Conservation (phyloP, 2,329 filamentous ascomycete genomes). For the Neopestalotiopsis sp. region DNA sequence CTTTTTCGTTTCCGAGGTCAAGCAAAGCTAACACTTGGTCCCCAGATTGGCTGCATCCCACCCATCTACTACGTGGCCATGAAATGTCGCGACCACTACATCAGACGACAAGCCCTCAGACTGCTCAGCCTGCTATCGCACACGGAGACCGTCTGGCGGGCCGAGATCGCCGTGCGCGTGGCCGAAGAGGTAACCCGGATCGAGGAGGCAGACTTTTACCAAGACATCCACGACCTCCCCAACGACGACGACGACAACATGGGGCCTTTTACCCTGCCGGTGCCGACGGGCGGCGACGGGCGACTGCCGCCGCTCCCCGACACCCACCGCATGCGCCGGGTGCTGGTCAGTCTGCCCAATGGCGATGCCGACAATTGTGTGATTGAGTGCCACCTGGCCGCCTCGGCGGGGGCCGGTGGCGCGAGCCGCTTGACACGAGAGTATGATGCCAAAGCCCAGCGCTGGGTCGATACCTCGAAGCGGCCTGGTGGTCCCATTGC, state of each 20-base stretch:
- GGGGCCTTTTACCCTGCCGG: not conserved
- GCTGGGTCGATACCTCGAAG: not conserved
- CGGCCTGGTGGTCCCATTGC: not conserved
- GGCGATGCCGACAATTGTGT: not conserved
- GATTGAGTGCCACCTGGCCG: not conserved
- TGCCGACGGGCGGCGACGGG: slow-evolving; percentile 14
- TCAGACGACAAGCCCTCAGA: slow-evolving; percentile 40
- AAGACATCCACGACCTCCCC: not conserved
- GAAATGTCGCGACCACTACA: slow-evolving; percentile 49
- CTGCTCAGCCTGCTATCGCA: slow-evolving; percentile 29
- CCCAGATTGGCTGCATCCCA: slow-evolving; percentile 48
- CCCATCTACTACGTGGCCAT: slow-evolving; percentile 50
- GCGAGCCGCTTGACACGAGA: not conserved
- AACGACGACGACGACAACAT: not conserved
- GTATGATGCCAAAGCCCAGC: not conserved
- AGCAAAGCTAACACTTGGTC: no score
- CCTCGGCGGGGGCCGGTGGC: not conserved
- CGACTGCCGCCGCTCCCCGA: slow-evolving; percentile 26
- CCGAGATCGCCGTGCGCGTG: slow-evolving; percentile 34
- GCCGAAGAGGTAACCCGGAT: slow-evolving; percentile 42
- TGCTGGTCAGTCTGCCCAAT: slow-evolving; percentile 17
- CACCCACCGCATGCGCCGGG: slow-evolving; percentile 25
- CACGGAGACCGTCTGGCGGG: slow-evolving; percentile 44
- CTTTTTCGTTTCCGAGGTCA: no score
- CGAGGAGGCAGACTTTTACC: slow-evolving; percentile 39